Conservation (phyloP, 768 basidiomycete genomes). For the Lentinula edodes region DNA sequence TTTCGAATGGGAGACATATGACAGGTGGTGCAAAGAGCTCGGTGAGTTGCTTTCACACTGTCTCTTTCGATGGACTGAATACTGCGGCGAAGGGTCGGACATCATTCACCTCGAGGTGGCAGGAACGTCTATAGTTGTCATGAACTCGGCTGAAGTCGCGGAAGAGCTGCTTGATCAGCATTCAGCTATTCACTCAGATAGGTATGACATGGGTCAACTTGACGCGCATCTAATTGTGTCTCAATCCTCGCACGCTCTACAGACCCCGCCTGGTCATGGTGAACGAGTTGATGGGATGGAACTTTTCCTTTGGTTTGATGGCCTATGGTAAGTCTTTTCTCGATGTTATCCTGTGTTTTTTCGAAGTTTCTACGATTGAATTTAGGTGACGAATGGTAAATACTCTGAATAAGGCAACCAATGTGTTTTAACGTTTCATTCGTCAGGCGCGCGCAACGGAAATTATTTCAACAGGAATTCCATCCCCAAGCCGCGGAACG, state of each 20-base stretch:
- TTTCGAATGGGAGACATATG: constrained; percentile 18
- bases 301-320: constrained; percentile 16
- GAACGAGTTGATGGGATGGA: constrained; percentile 16
- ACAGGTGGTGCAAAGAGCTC: constrained; percentile 10
- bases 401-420: background rate
- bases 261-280: constrained; percentile 13
- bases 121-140: constrained; percentile 21
- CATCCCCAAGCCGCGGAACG: constrained; percentile 11
- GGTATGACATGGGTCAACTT: constrained; percentile 13
- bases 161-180: constrained; percentile 29
- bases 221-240: background rate
- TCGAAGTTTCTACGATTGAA: background rate
- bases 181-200: constrained; percentile 29
- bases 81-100: constrained; percentile 14
- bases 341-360: background rate
- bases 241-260: background rate
- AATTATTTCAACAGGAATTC: constrained; percentile 19
- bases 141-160: constrained; percentile 26
- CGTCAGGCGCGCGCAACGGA: constrained; percentile 19
- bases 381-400: constrained; percentile 14
- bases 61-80: too few species aligned
- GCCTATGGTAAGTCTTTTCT: constrained; percentile 12
- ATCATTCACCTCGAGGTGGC: constrained; percentile 20
- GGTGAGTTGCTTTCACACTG: background rate
- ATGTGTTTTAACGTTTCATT: background rate